Base-by-base conservation (phyloP, 2,329 filamentous ascomycete genomes). In the Calonectria multiphialidica region DNA sequence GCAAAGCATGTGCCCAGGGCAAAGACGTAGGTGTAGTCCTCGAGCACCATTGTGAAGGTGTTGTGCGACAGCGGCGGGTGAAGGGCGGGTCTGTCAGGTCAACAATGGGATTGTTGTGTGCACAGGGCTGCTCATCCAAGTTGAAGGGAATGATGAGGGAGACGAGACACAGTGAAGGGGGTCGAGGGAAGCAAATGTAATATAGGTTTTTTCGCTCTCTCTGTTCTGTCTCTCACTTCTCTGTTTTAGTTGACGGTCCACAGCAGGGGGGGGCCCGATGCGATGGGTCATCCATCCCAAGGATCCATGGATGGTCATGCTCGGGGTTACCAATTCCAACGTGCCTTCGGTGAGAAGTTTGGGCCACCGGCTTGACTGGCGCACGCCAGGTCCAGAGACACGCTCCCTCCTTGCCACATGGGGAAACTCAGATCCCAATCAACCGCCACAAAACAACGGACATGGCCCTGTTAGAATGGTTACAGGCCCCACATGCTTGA, bases 1-100 rank as follows among this genome's bases (percentile, higher is more conserved):
- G 93, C 93, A 88, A 95, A 94, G 79, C 92, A 85, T 30, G 92
- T 94, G 90, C 93, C 93, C 77, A 95, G 92, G 86, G 87, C 93
- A 82, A 95, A 94, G 80, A 95, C 83, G 82, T 95, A 94, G 78
- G 88, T 90, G 83, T 93, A 94, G 78, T 91, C 82, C 79, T 89
- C 82, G 78, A 93, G 88, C 79, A 84, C 83, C 89, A 91, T 92
- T 75, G 85, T 90, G 77, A 67, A 71, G 35, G 69, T 35, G 44
- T 65, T 30, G 37, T 42, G 66, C 37, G 66, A 63, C 66, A 55
- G 45, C 44, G 57, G 45, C 50, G 6, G 18, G 45, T 15, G 30
- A n/a, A 23, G 61, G 10, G 53, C 35, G 33, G 45, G 62, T 40
- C 33, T 44, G 55, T 55, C 59, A 33, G 30, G 45, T 49, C 44